phyloP scores from a whole-genome alignment of 495 filamentous ascomycete species.

The Darksidea phi region DNA sequence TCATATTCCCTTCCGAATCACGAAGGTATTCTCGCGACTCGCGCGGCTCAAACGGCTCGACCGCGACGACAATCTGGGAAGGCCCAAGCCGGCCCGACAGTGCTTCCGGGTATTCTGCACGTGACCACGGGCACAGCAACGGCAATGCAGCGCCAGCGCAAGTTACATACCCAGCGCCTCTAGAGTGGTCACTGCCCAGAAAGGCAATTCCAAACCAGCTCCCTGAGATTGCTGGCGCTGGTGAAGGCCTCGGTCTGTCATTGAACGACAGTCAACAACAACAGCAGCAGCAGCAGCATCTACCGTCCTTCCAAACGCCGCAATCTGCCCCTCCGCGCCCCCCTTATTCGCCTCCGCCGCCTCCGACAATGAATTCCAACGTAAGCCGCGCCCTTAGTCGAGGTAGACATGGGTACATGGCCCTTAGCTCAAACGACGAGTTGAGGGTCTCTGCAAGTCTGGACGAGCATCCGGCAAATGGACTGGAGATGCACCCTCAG shows the following conservation, averaged over 20 bases:
- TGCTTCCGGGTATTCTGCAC: constrained; percentile 14
- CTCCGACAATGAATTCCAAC: constrained; percentile 19
- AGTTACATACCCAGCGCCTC: constrained; percentile 40
- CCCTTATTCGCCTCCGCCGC: constrained; percentile 42
- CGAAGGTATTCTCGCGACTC: constrained; percentile 31
- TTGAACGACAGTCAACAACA: constrained; percentile 29
- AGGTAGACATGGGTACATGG: not conserved
- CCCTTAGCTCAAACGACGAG: no score
- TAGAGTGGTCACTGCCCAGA: constrained; percentile 25
- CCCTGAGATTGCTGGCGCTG: constrained; percentile 41
- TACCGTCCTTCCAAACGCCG: not conserved
- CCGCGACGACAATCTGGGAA: constrained; percentile 21
- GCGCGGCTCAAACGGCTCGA: constrained; percentile 20
- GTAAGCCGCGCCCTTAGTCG: not conserved
- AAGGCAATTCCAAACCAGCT: constrained; percentile 23
- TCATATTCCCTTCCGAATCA: constrained; percentile 32
- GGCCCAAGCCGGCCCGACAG: constrained; percentile 30
- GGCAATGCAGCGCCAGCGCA: constrained; percentile 1
- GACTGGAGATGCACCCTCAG: not conserved
- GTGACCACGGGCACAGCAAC: constrained; percentile 19
- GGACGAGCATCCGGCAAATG: constrained; percentile 20
- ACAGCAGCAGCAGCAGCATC: constrained; percentile 26
- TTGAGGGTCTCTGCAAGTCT: not conserved
- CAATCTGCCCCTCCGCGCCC: constrained; percentile 16
- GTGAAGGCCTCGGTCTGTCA: constrained; percentile 48